Evolutionary conservation across 257 asterid genomes (phyloP), one percentile per base, ranked within the genome.

Genomic region (Primulina huaijiensis): DNA sequence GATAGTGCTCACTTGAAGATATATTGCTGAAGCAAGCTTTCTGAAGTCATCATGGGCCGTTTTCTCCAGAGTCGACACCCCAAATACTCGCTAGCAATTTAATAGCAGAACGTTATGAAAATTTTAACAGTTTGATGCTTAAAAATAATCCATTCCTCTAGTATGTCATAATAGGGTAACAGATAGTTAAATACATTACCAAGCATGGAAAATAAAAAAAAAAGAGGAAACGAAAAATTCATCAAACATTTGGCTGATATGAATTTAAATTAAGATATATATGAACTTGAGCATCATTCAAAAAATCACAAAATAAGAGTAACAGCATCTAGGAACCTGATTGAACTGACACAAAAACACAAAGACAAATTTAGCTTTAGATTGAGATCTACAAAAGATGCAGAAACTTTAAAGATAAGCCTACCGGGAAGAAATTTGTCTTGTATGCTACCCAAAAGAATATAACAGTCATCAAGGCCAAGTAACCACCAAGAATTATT

Each of bases 391-490:
- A 29, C 46, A 58, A 21, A n/a, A 64, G 27, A 74, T 35, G 34
- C 29, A 12, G 60, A 30, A 50, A 34, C 19, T 5, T 40, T 35
- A 20, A 70, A 72, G 70, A 75, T 68, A 23, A 56, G 64, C 89
- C 2, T 78, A 90, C 99, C 69, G 96, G 97, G 72, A 93, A 93
- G 82, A 90, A 93, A 72, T 90, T 67, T 0, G 99, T 93, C 69
- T 93, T 85, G 56, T 93, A 90, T 19, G 96, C 95, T 34, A 89
- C 94, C 99, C 96, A 93, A 77, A 93, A 93, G 87, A 93, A 93
- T 71, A 93, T 89, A 74, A 90, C 99, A 0, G 99, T 93, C 99
- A 93, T 93, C 95, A 93, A 69, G 38, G 99, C 99, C 81, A 93
- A 79, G 82, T 93, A 93, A 74, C 90, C 85, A 30, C 99, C 97